Base-by-base conservation (phyloP, 1,139 yeast genomes). In the Pichia sp. region DNA sequence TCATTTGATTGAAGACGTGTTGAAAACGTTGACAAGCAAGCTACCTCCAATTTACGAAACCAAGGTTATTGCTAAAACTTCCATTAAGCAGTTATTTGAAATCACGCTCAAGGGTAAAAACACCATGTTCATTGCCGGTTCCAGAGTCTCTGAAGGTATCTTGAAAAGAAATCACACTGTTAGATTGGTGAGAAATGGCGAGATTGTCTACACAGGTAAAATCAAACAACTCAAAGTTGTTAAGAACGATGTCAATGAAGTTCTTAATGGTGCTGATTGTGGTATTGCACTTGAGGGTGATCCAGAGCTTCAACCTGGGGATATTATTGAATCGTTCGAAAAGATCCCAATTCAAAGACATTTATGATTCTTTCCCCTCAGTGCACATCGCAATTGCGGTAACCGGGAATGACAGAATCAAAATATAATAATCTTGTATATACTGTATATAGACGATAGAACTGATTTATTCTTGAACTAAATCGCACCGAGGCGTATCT, bases 201-300 rank as follows among this genome's bases (percentile, higher is more conserved):
- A 68, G 9, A 67, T 68, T 6, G 66, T 92, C 2, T 86, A 69
- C 62, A 73, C 73, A 43, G 98, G 98, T 3, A 69, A 69, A 10
- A 64, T 92, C 27, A 75, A 81, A 2, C 79, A 94, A 4, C 71
- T 92, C 64, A 88, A 86, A 64, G 88, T 85, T 52, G 81, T 79
- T 47, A 88, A 87, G 61, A 92, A 86, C 43, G 95, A 85, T 55
- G 85, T 84, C 4, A 57, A 67, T 1, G 94, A 85, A 55, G 85
- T 85, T 7, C 78, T 78, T 48, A 88, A 86, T 65, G 97, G 95
- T 32, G 75, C 76, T 37, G 98, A 92, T 55, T 92, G 97, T 69
- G 98, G 98, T 43, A 61, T 92, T 37, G 68, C 88, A 0, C 81
- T 92, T 56, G 81, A 75, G 2, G 67, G 68, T 43, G 88, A 90